Evolutionary conservation across 345 rosid species (phyloP), one percentile per base, ranked within the genome.

Genomic region (Murraya paniculata): DNA sequence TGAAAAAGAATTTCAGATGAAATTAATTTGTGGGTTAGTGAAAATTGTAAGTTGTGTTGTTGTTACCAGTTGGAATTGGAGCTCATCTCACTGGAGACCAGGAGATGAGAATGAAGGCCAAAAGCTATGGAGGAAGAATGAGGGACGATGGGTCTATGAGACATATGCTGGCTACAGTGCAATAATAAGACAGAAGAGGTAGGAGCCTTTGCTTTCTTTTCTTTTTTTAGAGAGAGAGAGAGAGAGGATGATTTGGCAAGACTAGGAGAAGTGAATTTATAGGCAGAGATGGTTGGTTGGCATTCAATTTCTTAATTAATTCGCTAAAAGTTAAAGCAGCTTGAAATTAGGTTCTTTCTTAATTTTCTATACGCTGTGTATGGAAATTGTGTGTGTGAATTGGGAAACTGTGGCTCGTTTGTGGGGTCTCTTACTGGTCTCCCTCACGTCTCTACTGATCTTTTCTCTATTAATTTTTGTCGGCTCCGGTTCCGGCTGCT

Each of bases 71-170:
- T 82, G 60, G 91, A 84, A 66, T 38, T 87, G 7, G 93, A 84
- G 85, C 79, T 90, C 87, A 86, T 86, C 68, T 91, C 93, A 86
- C 85, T 83, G 86, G 93, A 94, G 71, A 94, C 84, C 53, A 91
- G 83, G 84, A 90, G 93, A 84, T 88, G 91, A 76, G 95, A 94
- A 78, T 90, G 97, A 81, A 89, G 87, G 84, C 80, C 78, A 22
- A 84, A 89, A 74, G 97, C 97, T 3, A 84, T 79, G 38, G 92
- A 85, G 59, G 93, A 94, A 76, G 83, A 90, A 84, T 90, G 98
- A 77, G 94, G 95, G 56, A 91, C 87, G 83, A 53, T 69, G 39
- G 89, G 83, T 76, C 98, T 91, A 50, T 94, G 97, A 91, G 97
- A 92, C 97, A 91, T 92, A 88, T 27, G 61, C 74, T 30, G 61